A percentile compares a stretch with the other conserved stretches of the same genome.
These are phyloP conservation scores for Dothideomycetes sp. DNA, from an alignment of 2,329 filamentous ascomycete genomes.

Conservation along the genomic window DNA sequence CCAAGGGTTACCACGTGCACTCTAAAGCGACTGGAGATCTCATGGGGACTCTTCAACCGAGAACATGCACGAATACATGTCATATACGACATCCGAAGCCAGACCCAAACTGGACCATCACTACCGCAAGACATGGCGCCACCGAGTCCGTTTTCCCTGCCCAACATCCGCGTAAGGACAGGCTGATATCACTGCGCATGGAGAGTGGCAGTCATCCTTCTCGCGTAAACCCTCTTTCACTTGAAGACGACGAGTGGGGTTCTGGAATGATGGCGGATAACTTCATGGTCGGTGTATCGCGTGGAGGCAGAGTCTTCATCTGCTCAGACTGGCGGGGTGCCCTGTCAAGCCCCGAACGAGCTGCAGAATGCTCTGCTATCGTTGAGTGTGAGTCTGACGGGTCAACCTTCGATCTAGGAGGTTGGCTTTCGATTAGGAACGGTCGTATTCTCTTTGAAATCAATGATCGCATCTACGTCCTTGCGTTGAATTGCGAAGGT, in stretches of 20 bases:
- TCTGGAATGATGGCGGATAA: conserved; percentile 32
- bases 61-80: conserved; percentile 20
- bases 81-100: conserved; percentile 22
- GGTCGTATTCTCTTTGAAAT: conserved; percentile 34
- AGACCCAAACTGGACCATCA: conserved; percentile 10
- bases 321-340: conserved; percentile 32
- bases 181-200: conserved; percentile 13
- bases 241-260: conserved; percentile 35
- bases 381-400: conserved; percentile 32
- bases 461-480: conserved; percentile 30
- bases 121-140: conserved; percentile 11
- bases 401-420: conserved; percentile 33
- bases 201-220: conserved; percentile 11
- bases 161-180: conserved; percentile 10
- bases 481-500: conserved; percentile 27
- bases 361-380: conserved; percentile 20
- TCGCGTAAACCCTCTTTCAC: conserved; percentile 7
- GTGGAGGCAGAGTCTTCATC: conserved; percentile 32
- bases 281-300: conserved; percentile 33
- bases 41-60: conserved; percentile 28
- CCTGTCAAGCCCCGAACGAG: conserved; percentile 17
- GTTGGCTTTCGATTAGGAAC: conserved; percentile 34
- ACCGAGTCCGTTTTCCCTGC: conserved; percentile 13
- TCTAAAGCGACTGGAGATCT: conserved; percentile 28
- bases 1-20: conserved; percentile 31